Evolutionary conservation across 768 basidiomycete genomes (phyloP).

Genomic region (Termitomyces sp.): DNA sequence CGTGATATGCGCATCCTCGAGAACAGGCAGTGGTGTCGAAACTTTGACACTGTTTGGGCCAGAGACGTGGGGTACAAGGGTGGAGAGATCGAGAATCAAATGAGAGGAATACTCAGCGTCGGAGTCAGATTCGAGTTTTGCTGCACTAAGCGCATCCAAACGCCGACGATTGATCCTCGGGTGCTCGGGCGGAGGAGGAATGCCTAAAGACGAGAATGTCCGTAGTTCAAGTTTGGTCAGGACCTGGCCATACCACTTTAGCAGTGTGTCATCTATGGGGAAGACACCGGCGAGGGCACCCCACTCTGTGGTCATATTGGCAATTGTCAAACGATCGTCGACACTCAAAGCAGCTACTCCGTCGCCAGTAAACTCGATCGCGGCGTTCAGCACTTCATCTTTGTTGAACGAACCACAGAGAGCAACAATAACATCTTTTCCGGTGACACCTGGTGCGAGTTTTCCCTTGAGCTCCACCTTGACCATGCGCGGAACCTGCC

Average conservation of each 20-base stretch:
- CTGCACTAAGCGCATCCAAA: constrained; percentile 56
- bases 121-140: constrained; percentile 61
- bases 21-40: constrained; percentile 86
- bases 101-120: constrained; percentile 82
- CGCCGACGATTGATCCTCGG: constrained; percentile 79
- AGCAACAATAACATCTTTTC: constrained; percentile 97
- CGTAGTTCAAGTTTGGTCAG: constrained; percentile 71
- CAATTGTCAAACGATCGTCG: constrained; percentile 92
- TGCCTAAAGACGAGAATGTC: constrained; percentile 60
- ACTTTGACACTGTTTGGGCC: constrained; percentile 98
- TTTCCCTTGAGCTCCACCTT: constrained; percentile 86
- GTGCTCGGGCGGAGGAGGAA: constrained; percentile 73
- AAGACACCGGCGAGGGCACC: constrained; percentile 95
- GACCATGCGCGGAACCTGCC: constrained; percentile 97
- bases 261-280: constrained; percentile 78
- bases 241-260: constrained; percentile 81
- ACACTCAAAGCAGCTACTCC: constrained; percentile 75
- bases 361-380: constrained; percentile 92
- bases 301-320: constrained; percentile 99
- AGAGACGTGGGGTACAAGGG: constrained; percentile 92
- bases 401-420: constrained; percentile 94
- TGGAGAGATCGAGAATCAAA: constrained; percentile 87
- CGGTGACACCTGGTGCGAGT: constrained; percentile 86
- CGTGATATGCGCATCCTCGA: constrained; percentile 65
- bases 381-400: constrained; percentile 95